Percentiles rank a stretch among this genome's conserved stretches.
phyloP scores from a whole-genome alignment of 441 rosid genomes.

The Brassica hybrid region DNA sequence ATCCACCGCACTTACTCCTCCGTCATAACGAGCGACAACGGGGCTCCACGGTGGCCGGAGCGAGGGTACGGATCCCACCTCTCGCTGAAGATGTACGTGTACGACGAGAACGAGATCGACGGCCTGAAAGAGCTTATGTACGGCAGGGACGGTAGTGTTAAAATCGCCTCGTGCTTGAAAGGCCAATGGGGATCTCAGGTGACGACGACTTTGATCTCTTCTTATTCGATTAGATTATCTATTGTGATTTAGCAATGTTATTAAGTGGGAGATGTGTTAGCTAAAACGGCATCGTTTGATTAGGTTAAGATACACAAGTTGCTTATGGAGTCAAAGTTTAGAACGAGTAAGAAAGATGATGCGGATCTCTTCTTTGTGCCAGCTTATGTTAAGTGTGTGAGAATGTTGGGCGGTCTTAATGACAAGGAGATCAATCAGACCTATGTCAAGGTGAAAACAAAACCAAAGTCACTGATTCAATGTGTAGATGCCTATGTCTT shows the following conservation, averaged over 20 bases:
- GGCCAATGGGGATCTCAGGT: conserved; percentile 99
- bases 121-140: conserved; percentile 70
- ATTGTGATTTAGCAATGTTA: background rate
- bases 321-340: conserved; percentile 64
- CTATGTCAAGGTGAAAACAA: conserved; percentile 91
- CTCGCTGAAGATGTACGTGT: conserved; percentile 83
- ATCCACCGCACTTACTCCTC: conserved; percentile 31
- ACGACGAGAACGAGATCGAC: conserved; percentile 80
- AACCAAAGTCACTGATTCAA: too few species aligned
- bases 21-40: conserved; percentile 46
- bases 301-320: conserved; percentile 83
- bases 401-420: conserved; percentile 91
- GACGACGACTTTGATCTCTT: background rate
- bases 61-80: conserved; percentile 70
- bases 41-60: conserved; percentile 62
- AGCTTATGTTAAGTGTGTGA: conserved; percentile 83
- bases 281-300: background rate
- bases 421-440: conserved; percentile 92
- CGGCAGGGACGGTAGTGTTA: conserved; percentile 70
- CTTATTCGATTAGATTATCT: background rate
- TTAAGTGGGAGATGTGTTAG: background rate
- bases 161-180: conserved; percentile 66
- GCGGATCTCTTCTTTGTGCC: conserved; percentile 98
- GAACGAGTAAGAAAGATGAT: conserved; percentile 75
- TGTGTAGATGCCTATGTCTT: too few species aligned